Base-by-base conservation (phyloP, 2,329 filamentous ascomycete species). In the Metarhizium robertsii region DNA sequence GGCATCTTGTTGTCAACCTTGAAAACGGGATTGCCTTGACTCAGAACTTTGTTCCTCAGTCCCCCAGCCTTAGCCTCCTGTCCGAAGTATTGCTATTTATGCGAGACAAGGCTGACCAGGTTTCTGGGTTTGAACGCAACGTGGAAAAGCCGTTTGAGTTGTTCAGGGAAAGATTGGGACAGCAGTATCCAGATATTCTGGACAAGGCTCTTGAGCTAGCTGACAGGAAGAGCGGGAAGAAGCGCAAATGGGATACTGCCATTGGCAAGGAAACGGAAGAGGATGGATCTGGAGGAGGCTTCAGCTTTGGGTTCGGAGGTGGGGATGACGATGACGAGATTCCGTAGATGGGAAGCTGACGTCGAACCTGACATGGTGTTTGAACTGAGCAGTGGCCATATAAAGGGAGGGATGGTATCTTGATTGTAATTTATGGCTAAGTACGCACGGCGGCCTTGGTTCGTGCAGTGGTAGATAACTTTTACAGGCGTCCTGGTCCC, bases 1-100 rank as follows among this genome's bases (percentile, higher is more conserved):
- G 94, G 85, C 92, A 97, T 75, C 75, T 97, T 36, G 94, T 97
- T 10, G 85, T 97, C 49, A 97, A 97, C 66, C 74, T 96, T 1
- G 87, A 91, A 62, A 79, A 83, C 13, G 87, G 88, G 47, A 88
- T 97, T 60, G 94, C 92, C 4, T 79, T 97, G 60, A 97, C 92
- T 7, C 92, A 97, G 68, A 97, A 97, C 67, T 96, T 97, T 66
- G 89, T 97, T 13, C 92, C 94, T 43, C 75, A 75, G 58, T 84
- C 83, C 4, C 67, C 69, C 4, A 69, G 62, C 47, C 60, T 73
- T 16, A 68, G 71, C 36, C 87, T 92, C 64, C 72, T 96, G 2
- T 75, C 79, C 0, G 84, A 90, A 47, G 91, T 91, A 0, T 70
- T 97, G 53, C 81, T 81, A 1, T 97, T 97, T 63, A 71, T 97